These are phyloP conservation scores for Nematocida displodere DNA, from an alignment of 371 early-diverging fungal species.

Conservation along the genomic window DNA sequence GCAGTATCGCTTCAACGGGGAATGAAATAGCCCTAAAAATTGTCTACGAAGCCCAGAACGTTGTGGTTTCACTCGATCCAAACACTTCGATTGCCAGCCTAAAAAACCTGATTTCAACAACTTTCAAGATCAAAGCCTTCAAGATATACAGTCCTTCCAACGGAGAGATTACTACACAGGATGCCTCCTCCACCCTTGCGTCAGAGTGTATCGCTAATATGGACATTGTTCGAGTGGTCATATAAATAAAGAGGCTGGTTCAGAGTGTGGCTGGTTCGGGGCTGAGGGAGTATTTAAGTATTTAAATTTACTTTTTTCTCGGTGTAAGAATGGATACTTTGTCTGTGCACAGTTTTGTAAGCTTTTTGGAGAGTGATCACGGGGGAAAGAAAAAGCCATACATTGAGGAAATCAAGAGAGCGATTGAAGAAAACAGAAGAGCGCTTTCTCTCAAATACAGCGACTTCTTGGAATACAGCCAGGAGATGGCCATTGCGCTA, in stretches of 20 bases:
- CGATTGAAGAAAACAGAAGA: slow-evolving; percentile 52
- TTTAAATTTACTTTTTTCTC: too few relatives aligned
- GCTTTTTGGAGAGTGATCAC: slow-evolving; percentile 1
- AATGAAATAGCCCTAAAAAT: background rate
- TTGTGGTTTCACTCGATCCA: background rate
- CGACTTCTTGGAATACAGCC: slow-evolving; percentile 18
- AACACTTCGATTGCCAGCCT: slow-evolving; percentile 8
- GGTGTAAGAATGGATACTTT: too few relatives aligned
- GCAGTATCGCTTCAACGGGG: background rate
- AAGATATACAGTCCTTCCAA: slow-evolving; percentile 17
- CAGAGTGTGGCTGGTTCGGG: too few relatives aligned
- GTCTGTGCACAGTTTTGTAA: background rate
- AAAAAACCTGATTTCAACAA: background rate
- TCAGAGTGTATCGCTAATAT: slow-evolving; percentile 11
- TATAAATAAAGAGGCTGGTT: slow-evolving; percentile 19
- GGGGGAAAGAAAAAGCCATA: slow-evolving; percentile 3
- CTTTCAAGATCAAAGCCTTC: slow-evolving; percentile 17
- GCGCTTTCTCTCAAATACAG: slow-evolving; percentile 18
- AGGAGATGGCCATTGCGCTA: slow-evolving; percentile 12
- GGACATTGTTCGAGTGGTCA: slow-evolving; percentile 28
- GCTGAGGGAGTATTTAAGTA: too few relatives aligned
- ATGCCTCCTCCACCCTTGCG: background rate
- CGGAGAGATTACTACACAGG: background rate
- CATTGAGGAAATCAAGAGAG: slow-evolving; percentile 32
- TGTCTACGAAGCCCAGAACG: background rate